A percentile compares a stretch with the other conserved stretches of the same genome.
phyloP scores from a whole-genome alignment of 805 yeast species.

The Candida maltosa region DNA sequence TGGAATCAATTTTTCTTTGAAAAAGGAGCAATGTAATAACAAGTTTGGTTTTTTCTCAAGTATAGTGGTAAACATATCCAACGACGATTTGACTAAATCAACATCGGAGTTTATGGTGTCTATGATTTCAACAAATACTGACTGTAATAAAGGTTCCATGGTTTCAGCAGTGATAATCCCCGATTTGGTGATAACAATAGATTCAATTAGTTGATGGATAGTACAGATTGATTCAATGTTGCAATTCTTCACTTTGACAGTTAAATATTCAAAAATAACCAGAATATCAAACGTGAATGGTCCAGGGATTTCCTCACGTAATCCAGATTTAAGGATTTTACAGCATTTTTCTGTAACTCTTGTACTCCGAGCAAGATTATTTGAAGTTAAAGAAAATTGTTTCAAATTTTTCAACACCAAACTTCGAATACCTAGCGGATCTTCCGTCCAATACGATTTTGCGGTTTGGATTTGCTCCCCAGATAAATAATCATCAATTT shows the following conservation, averaged over 20 bases:
- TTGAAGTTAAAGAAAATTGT: constrained; percentile 38
- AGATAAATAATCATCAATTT: constrained; percentile 36
- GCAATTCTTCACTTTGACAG: constrained; percentile 25
- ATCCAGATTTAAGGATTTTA: constrained; percentile 58
- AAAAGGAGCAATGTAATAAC: constrained; percentile 29
- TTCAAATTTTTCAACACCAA: constrained; percentile 39
- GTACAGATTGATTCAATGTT: constrained; percentile 37
- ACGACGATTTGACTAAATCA: constrained; percentile 51
- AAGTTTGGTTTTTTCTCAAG: constrained; percentile 49
- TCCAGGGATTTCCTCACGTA: constrained; percentile 60
- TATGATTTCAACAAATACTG: constrained; percentile 34
- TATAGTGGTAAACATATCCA: constrained; percentile 50
- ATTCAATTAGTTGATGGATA: constrained; percentile 43
- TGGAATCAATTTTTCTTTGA: constrained; percentile 17
- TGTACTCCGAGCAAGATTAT: constrained; percentile 37
- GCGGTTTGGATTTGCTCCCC: constrained; percentile 24
- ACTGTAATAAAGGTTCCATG: constrained; percentile 33
- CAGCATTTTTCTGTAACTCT: constrained; percentile 63
- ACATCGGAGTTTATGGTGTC: constrained; percentile 48
- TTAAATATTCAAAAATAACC: constrained; percentile 38
- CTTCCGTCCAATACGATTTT: constrained; percentile 45
- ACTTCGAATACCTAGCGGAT: constrained; percentile 44
- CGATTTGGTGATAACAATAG: constrained; percentile 36
- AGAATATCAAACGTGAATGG: constrained; percentile 57
- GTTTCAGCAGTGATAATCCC: constrained; percentile 26